Conservation (phyloP, 805 yeast species). For the Kazachstania africana region DNA sequence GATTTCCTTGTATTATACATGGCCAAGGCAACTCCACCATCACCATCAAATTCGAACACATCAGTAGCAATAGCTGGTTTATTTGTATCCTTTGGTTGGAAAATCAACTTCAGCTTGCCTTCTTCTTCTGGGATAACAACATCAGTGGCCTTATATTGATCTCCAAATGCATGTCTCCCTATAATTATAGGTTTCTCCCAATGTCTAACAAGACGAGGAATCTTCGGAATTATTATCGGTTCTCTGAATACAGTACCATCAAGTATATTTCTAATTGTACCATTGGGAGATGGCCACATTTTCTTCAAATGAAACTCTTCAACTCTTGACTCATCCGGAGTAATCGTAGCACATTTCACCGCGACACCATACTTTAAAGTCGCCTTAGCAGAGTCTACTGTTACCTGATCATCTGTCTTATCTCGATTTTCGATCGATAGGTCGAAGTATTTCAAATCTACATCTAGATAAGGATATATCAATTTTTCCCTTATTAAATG, state of each 20-base stretch:
- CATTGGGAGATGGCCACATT: slow-evolving; percentile 97
- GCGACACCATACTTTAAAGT: slow-evolving; percentile 83
- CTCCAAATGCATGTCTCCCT: slow-evolving; percentile 96
- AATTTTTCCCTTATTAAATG: slow-evolving; percentile 73
- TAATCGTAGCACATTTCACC: slow-evolving; percentile 93
- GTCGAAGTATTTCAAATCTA: slow-evolving; percentile 86
- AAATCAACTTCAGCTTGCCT: slow-evolving; percentile 66
- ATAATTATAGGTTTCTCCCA: slow-evolving; percentile 95
- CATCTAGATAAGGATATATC: slow-evolving; percentile 71
- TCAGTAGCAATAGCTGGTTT: slow-evolving; percentile 21
- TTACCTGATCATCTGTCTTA: slow-evolving; percentile 75
- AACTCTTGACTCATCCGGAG: slow-evolving; percentile 93
- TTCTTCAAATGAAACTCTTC: slow-evolving; percentile 80
- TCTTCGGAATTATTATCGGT: slow-evolving; percentile 79
- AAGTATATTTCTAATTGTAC: slow-evolving; percentile 86
- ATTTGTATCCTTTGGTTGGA: slow-evolving; percentile 61
- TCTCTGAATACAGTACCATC: slow-evolving; percentile 97
- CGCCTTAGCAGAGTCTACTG: slow-evolving; percentile 82
- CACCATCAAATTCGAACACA: slow-evolving; percentile 40
- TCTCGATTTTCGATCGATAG: slow-evolving; percentile 81
- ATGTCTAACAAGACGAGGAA: slow-evolving; percentile 78
- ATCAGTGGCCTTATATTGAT: slow-evolving; percentile 91
- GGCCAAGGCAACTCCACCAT: slow-evolving; percentile 59
- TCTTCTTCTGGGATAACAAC: slow-evolving; percentile 49
- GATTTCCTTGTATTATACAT: slow-evolving; percentile 95